Base-by-base conservation (phyloP, 768 basidiomycete genomes). In the Amanita rubescens region DNA sequence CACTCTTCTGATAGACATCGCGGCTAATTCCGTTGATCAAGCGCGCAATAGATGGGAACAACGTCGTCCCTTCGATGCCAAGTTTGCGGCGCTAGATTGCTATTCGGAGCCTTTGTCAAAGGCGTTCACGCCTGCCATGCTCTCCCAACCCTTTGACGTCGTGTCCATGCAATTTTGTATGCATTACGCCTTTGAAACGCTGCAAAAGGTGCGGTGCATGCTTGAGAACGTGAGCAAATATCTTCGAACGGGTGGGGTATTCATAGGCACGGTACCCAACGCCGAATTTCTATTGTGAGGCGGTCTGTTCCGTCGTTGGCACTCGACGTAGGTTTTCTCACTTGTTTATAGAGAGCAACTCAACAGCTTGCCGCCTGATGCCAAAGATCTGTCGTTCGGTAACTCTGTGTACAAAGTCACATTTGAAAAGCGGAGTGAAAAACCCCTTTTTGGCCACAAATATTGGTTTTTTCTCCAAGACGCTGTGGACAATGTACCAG, bases 121-220 rank as follows among this genome's bases (percentile, higher is more conserved):
- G 46, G 84, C 75, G n/a, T 79, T 97, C 46, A 69, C 84, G 3
- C 79, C 79, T 1, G 74, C 76, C 15, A 71, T 76, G 56, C 76
- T 90, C 22, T 72, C 70, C 0, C 75, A 77, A 27, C 85, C 85
- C 5, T 96, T 96, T 63, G 96, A 98, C 63, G 90, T 93, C 53
- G 93, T 98, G 5, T 90, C 92, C 2, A 91, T 97, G 92, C 96
- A 99, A 65, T 99, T 99, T 67, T 98, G 96, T 69, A 97, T 99
- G 90, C 96, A 99, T 67, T 98, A 99, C 64, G 96, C 96, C 7
- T 98, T 99, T 66, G 94, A 98, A 67, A 87, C 79, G n/a, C 79
- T 82, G 27, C 73, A 79, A 55, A 96, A 96, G 65, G 89, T 84
- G 22, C 79, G 90, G 30, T 86, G 82, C 66, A 96, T 99, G 96